Evolutionary conservation across 345 rosid genomes (phyloP).

Genomic region (Xanthoceras sorbifolium): DNA sequence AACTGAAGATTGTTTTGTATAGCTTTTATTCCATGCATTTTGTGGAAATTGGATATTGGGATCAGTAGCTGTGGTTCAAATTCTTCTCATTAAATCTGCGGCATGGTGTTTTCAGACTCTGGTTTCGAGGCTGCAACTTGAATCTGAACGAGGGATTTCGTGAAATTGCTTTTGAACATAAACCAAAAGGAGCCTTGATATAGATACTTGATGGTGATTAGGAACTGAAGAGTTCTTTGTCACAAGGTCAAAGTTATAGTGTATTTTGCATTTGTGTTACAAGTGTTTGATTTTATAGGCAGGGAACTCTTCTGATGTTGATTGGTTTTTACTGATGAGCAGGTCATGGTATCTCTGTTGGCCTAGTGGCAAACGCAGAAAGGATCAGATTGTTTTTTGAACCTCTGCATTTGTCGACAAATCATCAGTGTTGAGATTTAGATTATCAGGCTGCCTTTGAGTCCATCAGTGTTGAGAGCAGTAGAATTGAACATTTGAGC

Average conservation of each 20-base stretch:
- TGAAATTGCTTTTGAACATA: conserved; percentile 6
- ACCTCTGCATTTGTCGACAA: conserved; percentile 23
- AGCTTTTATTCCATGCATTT: conserved; percentile 7
- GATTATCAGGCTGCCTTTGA: conserved; percentile 16
- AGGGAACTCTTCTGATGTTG: conserved; percentile 26
- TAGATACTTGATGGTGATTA: conserved; percentile 26
- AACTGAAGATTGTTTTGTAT: conserved; percentile 28
- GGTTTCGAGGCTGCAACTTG: conserved; percentile 24
- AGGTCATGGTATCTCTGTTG: conserved; percentile 25
- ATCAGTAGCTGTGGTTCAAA: conserved; percentile 21
- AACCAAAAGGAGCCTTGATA: conserved; percentile 3
- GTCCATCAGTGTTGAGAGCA: conserved; percentile 22
- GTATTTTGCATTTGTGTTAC: conserved; percentile 23
- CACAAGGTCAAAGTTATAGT: conserved; percentile 11
- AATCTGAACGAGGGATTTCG: conserved; percentile 7
- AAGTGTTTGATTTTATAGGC: conserved; percentile 21
- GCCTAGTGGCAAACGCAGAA: neutral
- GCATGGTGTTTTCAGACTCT: conserved; percentile 28
- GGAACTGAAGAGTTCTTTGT: conserved; percentile 19
- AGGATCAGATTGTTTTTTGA: conserved; percentile 12
- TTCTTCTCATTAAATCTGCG: conserved; percentile 30
- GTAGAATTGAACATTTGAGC: conserved; percentile 14
- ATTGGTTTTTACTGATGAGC: conserved; percentile 31
- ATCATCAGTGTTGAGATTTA: conserved; percentile 15
- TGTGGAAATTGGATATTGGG: conserved; percentile 25